Evolutionary conservation across 257 asterid species (phyloP), one percentile per base, ranked within the genome.

Genomic region (Solanum paucissectum): DNA sequence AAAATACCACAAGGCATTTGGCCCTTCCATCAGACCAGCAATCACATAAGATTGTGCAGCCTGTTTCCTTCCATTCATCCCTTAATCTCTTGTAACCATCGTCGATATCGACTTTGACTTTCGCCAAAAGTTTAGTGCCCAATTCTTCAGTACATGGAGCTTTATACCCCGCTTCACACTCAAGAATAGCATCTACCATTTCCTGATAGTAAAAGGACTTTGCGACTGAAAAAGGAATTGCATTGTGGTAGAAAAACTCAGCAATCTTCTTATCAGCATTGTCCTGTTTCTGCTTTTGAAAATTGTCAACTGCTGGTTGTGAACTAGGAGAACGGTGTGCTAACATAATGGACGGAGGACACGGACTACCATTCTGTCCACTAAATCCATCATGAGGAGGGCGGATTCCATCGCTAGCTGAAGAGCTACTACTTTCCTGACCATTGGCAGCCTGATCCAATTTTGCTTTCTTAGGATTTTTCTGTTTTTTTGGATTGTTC

Each of bases 251-350:
- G 91, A 92, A 92, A 86, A 92, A 91, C 18, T 85, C 82, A 36
- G 93, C 93, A 66, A 91, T 88, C 81, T 90, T 92, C 83, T 87
- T 91, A 88, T 92, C 92, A 9, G 93, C 90, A n/a, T 72, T n/a
- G n/a, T 88, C 92, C 85, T 91, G 89, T 82, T 92, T 91, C 86
- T 87, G 87, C 49, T 72, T 89, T 58, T 87, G 91, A 55, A 52
- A 87, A 87, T 89, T 86, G 72, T 87, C 89, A 75, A 52, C n/a
- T 42, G 74, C 36, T 27, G 83, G 87, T 21, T 91, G 90, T 55
- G 72, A 58, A 88, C 89, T 86, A 46, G 91, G 44, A 72, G 91
- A 92, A 87, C 74, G 75, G 83, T 9, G 69, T 2, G 87, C 89
- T 11, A 88, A 90, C 40, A 89, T 89, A 83, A 86, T 83, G 87